Percentiles rank a stretch among this genome's conserved stretches.
These are phyloP conservation scores for Cryptococcus floricola DNA, from an alignment of 1,284 basidiomycete species.

Conservation along the genomic window DNA sequence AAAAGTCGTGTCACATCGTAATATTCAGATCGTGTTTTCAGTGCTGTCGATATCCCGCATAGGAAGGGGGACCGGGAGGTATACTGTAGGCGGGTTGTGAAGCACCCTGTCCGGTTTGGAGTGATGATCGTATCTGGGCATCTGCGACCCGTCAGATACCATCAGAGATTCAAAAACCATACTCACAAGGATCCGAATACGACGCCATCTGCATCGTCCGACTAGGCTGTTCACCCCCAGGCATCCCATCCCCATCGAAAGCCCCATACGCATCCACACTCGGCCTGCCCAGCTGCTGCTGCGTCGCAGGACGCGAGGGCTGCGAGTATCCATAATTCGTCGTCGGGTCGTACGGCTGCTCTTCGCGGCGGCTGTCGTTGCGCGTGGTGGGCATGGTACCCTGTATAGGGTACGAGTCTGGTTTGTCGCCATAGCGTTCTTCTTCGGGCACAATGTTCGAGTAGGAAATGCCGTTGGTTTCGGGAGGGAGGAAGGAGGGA, in stretches of 20 bases:
- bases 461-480: conserved; percentile 22
- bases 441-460: conserved; percentile 26
- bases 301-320: not conserved
- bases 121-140: conserved; percentile 33
- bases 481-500: conserved; percentile 27
- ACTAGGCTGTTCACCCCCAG: conserved; percentile 55
- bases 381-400: not conserved
- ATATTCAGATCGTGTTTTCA: not conserved
- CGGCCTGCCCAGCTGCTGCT: conserved; percentile 51
- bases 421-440: conserved; percentile 31
- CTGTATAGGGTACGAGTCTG: not conserved
- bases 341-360: too few relatives aligned
- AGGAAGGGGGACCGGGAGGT: conserved; percentile 31
- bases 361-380: too few relatives aligned
- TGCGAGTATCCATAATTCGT: not conserved
- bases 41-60: conserved; percentile 27
- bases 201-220: conserved; percentile 63
- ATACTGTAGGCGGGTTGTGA: not conserved
- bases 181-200: conserved; percentile 55
- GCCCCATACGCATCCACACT: conserved; percentile 82
- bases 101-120: conserved; percentile 10
- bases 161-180: not conserved
- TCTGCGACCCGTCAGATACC: conserved; percentile 14
- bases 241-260: conserved; percentile 59
- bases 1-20: not conserved